Percentiles rank a stretch among this genome's conserved stretches.
Conservation (phyloP, 179 eudicot species). For the Nepenthes alata region DNA sequence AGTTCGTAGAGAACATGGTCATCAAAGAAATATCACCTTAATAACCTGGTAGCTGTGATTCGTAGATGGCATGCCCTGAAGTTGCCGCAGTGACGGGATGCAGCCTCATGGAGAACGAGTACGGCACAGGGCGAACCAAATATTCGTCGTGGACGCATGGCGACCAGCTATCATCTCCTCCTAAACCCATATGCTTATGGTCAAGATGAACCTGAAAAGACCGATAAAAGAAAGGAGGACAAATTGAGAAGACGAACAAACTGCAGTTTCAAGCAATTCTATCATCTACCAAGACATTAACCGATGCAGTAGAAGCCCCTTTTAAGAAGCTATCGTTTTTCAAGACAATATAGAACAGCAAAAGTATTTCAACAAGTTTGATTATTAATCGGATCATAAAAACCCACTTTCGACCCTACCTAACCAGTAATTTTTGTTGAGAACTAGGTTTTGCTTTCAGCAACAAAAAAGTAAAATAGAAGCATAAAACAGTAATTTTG, state of each 20-base stretch:
- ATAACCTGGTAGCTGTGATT: conserved; percentile 32
- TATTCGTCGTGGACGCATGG: conserved; percentile 77
- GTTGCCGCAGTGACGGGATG: conserved; percentile 33
- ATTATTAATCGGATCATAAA: too few relatives aligned
- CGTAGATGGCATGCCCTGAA: conserved; percentile 36
- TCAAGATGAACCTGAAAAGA: conserved; percentile 86
- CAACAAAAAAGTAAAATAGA: background rate
- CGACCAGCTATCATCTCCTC: conserved; percentile 97
- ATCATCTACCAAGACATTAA: too few relatives aligned
- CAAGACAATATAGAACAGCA: too few relatives aligned
- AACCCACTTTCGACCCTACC: too few relatives aligned
- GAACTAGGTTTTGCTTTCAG: too few relatives aligned
- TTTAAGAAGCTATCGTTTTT: too few relatives aligned
- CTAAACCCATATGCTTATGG: conserved; percentile 97
- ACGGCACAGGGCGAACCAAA: conserved; percentile 57
- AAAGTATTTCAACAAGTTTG: too few relatives aligned
- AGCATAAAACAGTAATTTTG: background rate
- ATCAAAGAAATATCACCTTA: background rate
- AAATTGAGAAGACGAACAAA: background rate
- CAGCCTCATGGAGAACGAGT: conserved; percentile 55
- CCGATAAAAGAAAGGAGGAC: background rate
- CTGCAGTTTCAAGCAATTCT: background rate
- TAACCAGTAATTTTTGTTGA: too few relatives aligned
- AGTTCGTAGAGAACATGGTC: too few relatives aligned
- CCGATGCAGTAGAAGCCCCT: too few relatives aligned